Conservation (phyloP, 176 grass and related monocot species). For the Avena insularis region DNA sequence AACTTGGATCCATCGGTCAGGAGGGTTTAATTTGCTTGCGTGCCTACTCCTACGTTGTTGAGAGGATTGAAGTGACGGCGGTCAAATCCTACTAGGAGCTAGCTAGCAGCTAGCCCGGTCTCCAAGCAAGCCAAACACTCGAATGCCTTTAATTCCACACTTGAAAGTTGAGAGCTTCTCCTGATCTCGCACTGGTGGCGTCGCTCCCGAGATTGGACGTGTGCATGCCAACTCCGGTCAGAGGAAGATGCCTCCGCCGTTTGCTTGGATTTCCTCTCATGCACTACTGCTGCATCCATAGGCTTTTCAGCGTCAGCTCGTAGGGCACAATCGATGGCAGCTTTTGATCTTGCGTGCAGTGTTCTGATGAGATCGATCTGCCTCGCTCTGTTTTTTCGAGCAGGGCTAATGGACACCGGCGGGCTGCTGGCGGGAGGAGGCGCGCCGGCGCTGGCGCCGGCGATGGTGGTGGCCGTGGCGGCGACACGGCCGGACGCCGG, state of each 20-base stretch:
- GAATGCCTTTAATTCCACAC: not conserved
- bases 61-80: conserved; percentile 49
- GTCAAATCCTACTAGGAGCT: not conserved
- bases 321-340: not conserved
- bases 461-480: conserved; percentile 31
- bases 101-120: not conserved
- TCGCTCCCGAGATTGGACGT: conserved; percentile 72
- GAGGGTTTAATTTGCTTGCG: conserved; percentile 43
- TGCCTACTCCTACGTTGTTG: conserved; percentile 34
- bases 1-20: not conserved
- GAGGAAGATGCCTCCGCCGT: conserved; percentile 27
- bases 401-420: conserved; percentile 47
- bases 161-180: conserved; percentile 8
- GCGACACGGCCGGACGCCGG: not conserved
- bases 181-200: conserved; percentile 21
- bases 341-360: not conserved
- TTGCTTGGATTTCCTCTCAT: conserved; percentile 43
- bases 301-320: not conserved
- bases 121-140: not conserved
- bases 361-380: not conserved
- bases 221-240: conserved; percentile 50
- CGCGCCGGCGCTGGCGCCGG: not conserved
- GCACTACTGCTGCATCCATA: not conserved
- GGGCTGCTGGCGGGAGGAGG: conserved; percentile 19
- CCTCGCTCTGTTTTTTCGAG: not conserved